Base-by-base conservation (phyloP, 2,329 filamentous ascomycete species). In the Neonectria sp. region DNA sequence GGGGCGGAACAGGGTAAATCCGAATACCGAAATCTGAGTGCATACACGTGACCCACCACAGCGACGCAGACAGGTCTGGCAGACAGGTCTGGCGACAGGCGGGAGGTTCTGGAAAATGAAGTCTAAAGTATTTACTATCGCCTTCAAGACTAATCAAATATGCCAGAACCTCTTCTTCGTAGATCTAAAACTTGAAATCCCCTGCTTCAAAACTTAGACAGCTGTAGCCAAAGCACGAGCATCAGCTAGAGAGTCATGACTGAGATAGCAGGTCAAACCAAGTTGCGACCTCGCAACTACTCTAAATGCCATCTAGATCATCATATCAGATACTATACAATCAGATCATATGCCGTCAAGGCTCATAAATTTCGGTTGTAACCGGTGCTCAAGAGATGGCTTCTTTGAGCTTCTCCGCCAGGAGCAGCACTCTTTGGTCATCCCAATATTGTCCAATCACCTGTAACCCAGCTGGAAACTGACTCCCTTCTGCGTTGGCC, bases 371-470 rank as follows among this genome's bases (percentile, higher is more conserved):
- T 21, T 55, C 58, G 65, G 29, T 63, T 51, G 25, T 48, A 25
- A 51, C 46, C 21, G 25, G 12, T 53, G 43, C 7, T 72, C 58
- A 75, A 55, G 55, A 73, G 57, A 81, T 71, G 17, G 80, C 59
- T 25, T 75, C 71, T 60, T 81, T 73, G 17, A 90, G 67, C 24
- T 82, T 76, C 60, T 83, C 82, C 6, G 91, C 92, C 63, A 90
- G 83, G 1, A 82, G 78, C 5, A 95, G 82, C 27, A 95, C 81
- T 45, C 89, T 81, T 24, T 85, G 83, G 78, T 96, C 93, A 75
- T 94, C 90, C 79, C 92, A 94, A 77, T 91, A 95, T 78, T 96
- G 93, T n/a, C 91, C 93, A 70, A 95, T 91, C 12, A 95, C 78
- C 77, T 96, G 93, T 76, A 96, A 83, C 0, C 93, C 93, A 15